Percentiles rank a stretch among this genome's conserved stretches.
Evolutionary conservation across 1,139 yeast genomes (phyloP).

Genomic region (Pichia sp.): DNA sequence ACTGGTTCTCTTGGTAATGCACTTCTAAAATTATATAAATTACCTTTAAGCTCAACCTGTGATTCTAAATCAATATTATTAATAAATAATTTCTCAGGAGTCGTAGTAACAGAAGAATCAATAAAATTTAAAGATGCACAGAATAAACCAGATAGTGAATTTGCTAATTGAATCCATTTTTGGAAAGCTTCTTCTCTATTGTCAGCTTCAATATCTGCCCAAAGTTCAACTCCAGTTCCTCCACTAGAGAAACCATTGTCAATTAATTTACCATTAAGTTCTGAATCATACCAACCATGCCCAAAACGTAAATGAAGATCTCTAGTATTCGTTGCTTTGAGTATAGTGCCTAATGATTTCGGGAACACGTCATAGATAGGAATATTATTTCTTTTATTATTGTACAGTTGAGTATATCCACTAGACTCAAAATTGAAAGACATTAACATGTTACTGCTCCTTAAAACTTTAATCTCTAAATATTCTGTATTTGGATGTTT

Average conservation of each 20-base stretch:
- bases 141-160: slow-evolving; percentile 80
- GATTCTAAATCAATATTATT: slow-evolving; percentile 23
- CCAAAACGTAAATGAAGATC: slow-evolving; percentile 81
- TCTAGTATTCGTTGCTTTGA: slow-evolving; percentile 58
- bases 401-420: slow-evolving; percentile 38
- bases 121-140: slow-evolving; percentile 93
- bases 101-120: slow-evolving; percentile 71
- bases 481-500: slow-evolving; percentile 50
- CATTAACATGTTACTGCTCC: slow-evolving; percentile 59
- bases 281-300: slow-evolving; percentile 95
- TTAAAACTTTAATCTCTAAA: slow-evolving; percentile 58
- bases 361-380: slow-evolving; percentile 74
- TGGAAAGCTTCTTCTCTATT: slow-evolving; percentile 46
- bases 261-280: slow-evolving; percentile 81
- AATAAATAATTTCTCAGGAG: slow-evolving; percentile 48
- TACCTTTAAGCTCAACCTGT: slow-evolving; percentile 28
- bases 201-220: slow-evolving; percentile 75
- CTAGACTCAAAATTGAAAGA: slow-evolving; percentile 60
- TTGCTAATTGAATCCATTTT: slow-evolving; percentile 67
- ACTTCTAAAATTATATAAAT: slow-evolving; percentile 62
- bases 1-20: slow-evolving; percentile 93
- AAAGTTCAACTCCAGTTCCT: slow-evolving; percentile 92
- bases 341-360: slow-evolving; percentile 68
- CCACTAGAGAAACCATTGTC: slow-evolving; percentile 66
- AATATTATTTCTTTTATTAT: slow-evolving; percentile 22